Conservation (phyloP, 768 basidiomycete species). For the Zangia roseola region DNA sequence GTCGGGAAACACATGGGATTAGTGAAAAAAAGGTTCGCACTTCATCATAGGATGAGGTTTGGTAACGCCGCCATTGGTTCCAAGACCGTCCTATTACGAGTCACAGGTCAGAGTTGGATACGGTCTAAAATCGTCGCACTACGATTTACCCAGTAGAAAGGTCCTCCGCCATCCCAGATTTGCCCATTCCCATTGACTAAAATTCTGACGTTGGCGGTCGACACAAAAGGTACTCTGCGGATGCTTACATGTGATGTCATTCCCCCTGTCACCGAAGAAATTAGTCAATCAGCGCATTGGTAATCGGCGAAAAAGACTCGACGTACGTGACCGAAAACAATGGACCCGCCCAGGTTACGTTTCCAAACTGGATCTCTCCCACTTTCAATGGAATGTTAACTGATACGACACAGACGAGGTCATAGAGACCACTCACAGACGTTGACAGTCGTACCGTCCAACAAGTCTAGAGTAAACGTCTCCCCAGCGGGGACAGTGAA, state of each 20-base stretch:
- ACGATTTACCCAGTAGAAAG: slow-evolving; percentile 41
- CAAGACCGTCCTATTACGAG: slow-evolving; percentile 28
- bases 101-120: neutral
- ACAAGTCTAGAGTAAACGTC: slow-evolving; percentile 46
- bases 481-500: slow-evolving; percentile 58
- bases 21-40: slow-evolving; percentile 26
- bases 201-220: neutral
- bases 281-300: neutral
- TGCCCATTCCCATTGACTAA: slow-evolving; percentile 41
- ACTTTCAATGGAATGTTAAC: slow-evolving; percentile 29
- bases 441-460: slow-evolving; percentile 53
- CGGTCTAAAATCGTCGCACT: neutral
- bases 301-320: neutral
- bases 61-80: slow-evolving; percentile 7
- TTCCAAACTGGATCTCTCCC: slow-evolving; percentile 61
- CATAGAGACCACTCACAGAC: slow-evolving; percentile 41
- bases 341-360: slow-evolving; percentile 50
- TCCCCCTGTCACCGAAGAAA: slow-evolving; percentile 36
- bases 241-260: slow-evolving; percentile 45
- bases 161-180: slow-evolving; percentile 43
- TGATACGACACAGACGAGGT: neutral
- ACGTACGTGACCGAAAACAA: slow-evolving; percentile 50
- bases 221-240: neutral
- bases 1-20: too few species aligned
- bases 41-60: slow-evolving; percentile 42